Evolutionary conservation across 768 basidiomycete genomes (phyloP), one percentile per base, ranked within the genome.

Genomic region (Macrolepiota dolichaula): DNA sequence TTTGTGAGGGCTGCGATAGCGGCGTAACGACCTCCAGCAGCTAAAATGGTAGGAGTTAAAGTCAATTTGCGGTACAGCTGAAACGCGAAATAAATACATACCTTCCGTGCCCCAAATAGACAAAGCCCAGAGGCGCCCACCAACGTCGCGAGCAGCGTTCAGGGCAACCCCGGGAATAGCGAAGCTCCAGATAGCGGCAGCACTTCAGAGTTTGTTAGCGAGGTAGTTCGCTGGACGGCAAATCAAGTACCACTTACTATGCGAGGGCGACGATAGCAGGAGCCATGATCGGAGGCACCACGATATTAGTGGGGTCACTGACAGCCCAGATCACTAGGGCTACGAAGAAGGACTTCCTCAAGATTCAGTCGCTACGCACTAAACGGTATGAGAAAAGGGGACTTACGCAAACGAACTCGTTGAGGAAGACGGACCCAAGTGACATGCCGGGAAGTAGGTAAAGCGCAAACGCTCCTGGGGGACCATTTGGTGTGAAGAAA

Each of bases 71-170:
- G 24, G 24, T 42, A 4, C 4, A 49, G 13, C 47, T 25, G 12
- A 24, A 19, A 24, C 10, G 12, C 15, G 22, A 49, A 25, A 7
- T 24, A 25, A 49, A 12, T 24, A 60, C 70, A 22, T 62, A 78
- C 80, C 79, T 63, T 69, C 66, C 1, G 36, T 67, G 19, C 88
- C 88, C 79, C 84, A 89, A 57, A 89, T 80, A 3, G 85, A 77
- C 71, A 91, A 68, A 0, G 79, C 82, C 64, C 81, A 79, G n/a
- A 89, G 62, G 15, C 88, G 82, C 3, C 79, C 85, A 19, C 88
- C 88, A 46, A 91, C 29, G 68, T 90, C 88, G 67, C 88, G 86
- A 29, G 87, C 86, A 2, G 85, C 72, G 70, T 91, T 91, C 36
- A 87, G 76, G 13, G 85, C 78, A 49, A 90, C 81, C 85, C 59